These are phyloP conservation scores for Zygosaccharomyces kombuchaensis DNA, from an alignment of 805 yeast genomes.

Conservation along the genomic window DNA sequence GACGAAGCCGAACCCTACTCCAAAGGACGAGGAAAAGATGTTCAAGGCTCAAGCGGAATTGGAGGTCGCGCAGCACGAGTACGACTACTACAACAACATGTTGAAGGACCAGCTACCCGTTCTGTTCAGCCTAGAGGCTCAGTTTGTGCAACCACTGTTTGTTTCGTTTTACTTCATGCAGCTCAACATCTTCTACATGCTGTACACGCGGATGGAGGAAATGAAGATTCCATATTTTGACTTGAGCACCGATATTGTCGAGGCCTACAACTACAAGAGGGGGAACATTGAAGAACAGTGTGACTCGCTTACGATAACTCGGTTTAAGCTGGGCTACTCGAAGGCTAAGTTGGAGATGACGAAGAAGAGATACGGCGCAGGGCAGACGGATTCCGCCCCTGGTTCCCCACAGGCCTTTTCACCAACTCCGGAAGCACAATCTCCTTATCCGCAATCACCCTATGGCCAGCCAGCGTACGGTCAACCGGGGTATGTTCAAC, in stretches of 20 bases:
- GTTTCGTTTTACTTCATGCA: conserved; percentile 97
- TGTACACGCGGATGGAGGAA: conserved; percentile 87
- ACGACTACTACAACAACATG: conserved; percentile 92
- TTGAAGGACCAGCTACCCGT: conserved; percentile 86
- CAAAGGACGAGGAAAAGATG: conserved; percentile 87
- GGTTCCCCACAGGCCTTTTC: conserved; percentile 1
- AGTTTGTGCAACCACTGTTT: conserved; percentile 88
- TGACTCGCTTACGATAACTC: conserved; percentile 85
- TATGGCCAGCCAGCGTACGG: conserved; percentile 18
- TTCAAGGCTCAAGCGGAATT: conserved; percentile 87
- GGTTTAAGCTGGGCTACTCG: conserved; percentile 86
- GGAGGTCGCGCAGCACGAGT: conserved; percentile 90
- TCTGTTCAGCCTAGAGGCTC: conserved; percentile 82
- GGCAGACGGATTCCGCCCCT: conserved; percentile 29
- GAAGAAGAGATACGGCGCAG: conserved; percentile 59
- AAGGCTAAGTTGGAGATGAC: conserved; percentile 80
- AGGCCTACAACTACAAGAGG: conserved; percentile 72
- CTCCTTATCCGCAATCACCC: conserved; percentile 24
- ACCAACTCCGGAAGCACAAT: conserved; percentile 13
- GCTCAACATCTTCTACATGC: conserved; percentile 89
- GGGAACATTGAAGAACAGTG: conserved; percentile 89
- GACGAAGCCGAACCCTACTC: conserved; percentile 73
- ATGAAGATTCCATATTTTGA: conserved; percentile 97
- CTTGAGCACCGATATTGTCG: conserved; percentile 74
- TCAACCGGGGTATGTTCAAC: conserved; percentile 22